Conservation (phyloP, 2,329 filamentous ascomycete species). For the Harringtonia aguacate region DNA sequence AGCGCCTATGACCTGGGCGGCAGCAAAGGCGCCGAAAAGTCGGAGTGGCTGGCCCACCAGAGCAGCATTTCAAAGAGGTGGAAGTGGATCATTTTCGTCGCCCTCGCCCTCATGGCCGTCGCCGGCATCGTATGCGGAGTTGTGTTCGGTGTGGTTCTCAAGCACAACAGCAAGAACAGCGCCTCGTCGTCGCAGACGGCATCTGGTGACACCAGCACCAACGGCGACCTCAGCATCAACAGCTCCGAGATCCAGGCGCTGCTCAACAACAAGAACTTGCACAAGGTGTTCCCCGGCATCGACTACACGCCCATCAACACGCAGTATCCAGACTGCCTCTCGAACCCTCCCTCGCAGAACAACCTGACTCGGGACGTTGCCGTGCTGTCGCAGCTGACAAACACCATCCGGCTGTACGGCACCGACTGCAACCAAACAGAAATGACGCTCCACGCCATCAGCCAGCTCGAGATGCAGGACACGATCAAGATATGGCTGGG, state of each 20-base stretch:
- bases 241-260: slow-evolving; percentile 66
- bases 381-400: slow-evolving; percentile 80
- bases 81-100: slow-evolving; percentile 56
- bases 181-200: not conserved
- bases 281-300: slow-evolving; percentile 91
- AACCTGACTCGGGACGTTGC: slow-evolving; percentile 89
- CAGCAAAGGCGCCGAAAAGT: slow-evolving; percentile 44
- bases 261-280: slow-evolving; percentile 68
- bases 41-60: slow-evolving; percentile 51
- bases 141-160: slow-evolving; percentile 60
- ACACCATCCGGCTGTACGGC: slow-evolving; percentile 79
- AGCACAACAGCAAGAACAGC: slow-evolving; percentile 34
- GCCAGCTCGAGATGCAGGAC: slow-evolving; percentile 58
- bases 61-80: slow-evolving; percentile 52
- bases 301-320: slow-evolving; percentile 90
- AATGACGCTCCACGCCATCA: slow-evolving; percentile 79
- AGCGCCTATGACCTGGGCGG: not conserved
- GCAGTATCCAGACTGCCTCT: slow-evolving; percentile 76
- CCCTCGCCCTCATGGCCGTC: slow-evolving; percentile 54
- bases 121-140: slow-evolving; percentile 65
- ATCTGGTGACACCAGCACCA: slow-evolving; percentile 20
- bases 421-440: slow-evolving; percentile 97
- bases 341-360: slow-evolving; percentile 76
- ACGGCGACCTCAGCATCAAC: slow-evolving; percentile 63
- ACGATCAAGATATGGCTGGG: slow-evolving; percentile 85